These are phyloP conservation scores for Rhizodiscina lignyota DNA, from an alignment of 495 filamentous ascomycete species.

Conservation along the genomic window DNA sequence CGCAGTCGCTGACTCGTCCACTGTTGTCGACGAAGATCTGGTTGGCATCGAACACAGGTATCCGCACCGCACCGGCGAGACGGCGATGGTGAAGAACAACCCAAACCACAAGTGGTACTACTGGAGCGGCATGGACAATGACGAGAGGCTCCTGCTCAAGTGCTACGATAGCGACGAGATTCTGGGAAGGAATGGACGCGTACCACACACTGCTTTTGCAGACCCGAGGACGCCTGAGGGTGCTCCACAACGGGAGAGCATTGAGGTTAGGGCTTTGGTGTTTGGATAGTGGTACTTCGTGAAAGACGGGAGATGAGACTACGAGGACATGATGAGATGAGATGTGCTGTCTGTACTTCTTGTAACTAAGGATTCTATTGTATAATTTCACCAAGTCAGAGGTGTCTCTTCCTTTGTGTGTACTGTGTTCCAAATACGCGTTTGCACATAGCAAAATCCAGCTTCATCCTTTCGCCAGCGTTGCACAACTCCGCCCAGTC, in stretches of 20 bases:
- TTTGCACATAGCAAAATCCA: too few relatives aligned
- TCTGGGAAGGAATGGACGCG: conserved; percentile 35
- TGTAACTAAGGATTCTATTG: too few relatives aligned
- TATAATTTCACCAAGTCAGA: too few relatives aligned
- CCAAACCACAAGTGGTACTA: conserved; percentile 56
- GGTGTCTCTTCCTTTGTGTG: too few relatives aligned
- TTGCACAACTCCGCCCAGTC: too few relatives aligned
- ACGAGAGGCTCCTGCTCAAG: conserved; percentile 64
- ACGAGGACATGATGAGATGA: too few relatives aligned
- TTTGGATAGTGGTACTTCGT: conserved; percentile 37
- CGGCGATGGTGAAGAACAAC: conserved; percentile 50
- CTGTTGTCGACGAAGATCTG: conserved; percentile 45
- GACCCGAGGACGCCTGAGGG: conserved; percentile 49
- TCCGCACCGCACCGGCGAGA: conserved; percentile 54
- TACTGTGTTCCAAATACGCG: too few relatives aligned
- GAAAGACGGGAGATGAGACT: too few relatives aligned
- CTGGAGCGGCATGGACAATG: conserved; percentile 56
- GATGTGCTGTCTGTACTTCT: too few relatives aligned
- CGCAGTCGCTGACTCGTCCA: conserved; percentile 47
- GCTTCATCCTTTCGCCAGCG: too few relatives aligned
- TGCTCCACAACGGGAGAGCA: conserved; percentile 44
- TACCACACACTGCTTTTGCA: conserved; percentile 69
- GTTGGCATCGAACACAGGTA: conserved; percentile 63
- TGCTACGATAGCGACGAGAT: conserved; percentile 59
- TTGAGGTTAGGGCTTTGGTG: conserved; percentile 72